Evolutionary conservation across 2,329 filamentous ascomycete genomes (phyloP), one percentile per base, ranked within the genome.

Genomic region (Dendrostoma leiphaemia): DNA sequence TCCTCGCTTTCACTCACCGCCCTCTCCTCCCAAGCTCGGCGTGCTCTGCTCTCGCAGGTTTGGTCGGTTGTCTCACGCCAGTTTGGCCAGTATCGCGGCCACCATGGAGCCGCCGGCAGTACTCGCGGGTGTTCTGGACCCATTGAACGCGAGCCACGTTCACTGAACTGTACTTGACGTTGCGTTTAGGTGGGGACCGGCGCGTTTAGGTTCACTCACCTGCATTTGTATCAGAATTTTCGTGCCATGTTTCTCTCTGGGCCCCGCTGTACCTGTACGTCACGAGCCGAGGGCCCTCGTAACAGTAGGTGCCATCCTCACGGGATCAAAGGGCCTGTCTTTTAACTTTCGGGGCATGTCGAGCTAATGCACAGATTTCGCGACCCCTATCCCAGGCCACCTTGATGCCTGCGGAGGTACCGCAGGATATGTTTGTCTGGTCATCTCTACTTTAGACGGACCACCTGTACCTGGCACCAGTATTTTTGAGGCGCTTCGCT

Each of bases 71-170:
- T 46, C 31, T 41, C 38, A 15, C n/a, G 19, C 40, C 31, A 21
- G 29, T 45, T 50, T 32, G 29, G 50, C 54, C 53, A 56, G 53
- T 46, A 53, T 7, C 21, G 32, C 43, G 6, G 38, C 26, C 38
- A 44, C 24, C 54, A 56, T 53, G 54, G 54, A 40, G 45, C 44
- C 43, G n/a, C 48, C 45, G 34, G 29, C 50, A 28, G 54, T 37
- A 26, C 29, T 41, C 26, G 53, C 48, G 29, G 43, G 45, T 23
- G 47, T 41, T 50, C 48, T 50, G 49, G 60, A 54, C 60, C 67
- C 67, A 68, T 66, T 66, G 58, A 66, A 59, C 61, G 56, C 48
- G 58, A 60, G 64, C 65, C 68, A 70, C 68, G 67, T 69, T 64
- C 67, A 48, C 51, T 56, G 41, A 46, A 21, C n/a, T n/a, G n/a